phyloP scores from a whole-genome alignment of 208 protist species.

The Leishmania gerbilli region DNA sequence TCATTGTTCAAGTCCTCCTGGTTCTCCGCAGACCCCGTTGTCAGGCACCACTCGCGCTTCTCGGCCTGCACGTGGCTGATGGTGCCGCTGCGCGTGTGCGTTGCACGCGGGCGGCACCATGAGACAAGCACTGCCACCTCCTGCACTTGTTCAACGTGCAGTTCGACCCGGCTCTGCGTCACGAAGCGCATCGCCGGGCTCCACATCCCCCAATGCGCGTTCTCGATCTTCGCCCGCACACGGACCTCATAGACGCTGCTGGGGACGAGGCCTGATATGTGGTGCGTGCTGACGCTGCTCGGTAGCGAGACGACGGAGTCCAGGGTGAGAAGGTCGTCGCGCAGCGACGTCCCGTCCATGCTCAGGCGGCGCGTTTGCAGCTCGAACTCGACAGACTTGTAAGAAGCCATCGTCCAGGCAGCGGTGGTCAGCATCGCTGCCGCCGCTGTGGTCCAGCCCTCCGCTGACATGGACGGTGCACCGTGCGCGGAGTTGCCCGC shows the following conservation, averaged over 20 bases:
- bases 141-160: constrained; percentile 78
- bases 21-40: neutral
- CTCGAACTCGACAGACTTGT: constrained; percentile 67
- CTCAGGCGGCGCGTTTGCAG: constrained; percentile 70
- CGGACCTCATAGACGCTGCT: constrained; percentile 88
- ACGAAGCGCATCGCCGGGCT: constrained; percentile 78
- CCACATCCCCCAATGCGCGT: constrained; percentile 88
- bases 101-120: constrained; percentile 73
- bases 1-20: constrained; percentile 12
- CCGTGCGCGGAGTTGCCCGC: neutral
- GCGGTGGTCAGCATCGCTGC: constrained; percentile 18
- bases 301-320: constrained; percentile 61
- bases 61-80: neutral
- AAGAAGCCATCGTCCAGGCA: constrained; percentile 17
- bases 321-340: constrained; percentile 60
- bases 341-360: constrained; percentile 46
- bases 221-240: constrained; percentile 70
- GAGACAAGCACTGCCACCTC: constrained; percentile 65
- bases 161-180: constrained; percentile 75
- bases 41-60: neutral
- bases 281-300: constrained; percentile 42
- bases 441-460: neutral
- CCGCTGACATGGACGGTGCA: neutral
- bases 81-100: constrained; percentile 30
- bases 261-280: constrained; percentile 70